These are phyloP conservation scores for Kentomonas sorsogonicus DNA, from an alignment of 208 protist species.

Conservation along the genomic window DNA sequence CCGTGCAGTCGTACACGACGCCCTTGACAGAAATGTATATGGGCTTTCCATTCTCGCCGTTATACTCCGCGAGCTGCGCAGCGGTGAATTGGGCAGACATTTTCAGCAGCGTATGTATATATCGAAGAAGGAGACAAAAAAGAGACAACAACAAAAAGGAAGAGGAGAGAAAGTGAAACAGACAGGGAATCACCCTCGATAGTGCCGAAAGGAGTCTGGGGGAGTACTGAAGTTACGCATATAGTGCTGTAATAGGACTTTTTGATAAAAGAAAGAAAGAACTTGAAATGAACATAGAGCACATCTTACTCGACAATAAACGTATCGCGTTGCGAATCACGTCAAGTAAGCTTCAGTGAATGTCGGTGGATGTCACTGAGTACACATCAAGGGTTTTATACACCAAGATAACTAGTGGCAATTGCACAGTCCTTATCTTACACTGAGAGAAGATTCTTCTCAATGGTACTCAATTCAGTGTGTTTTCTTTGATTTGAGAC, in stretches of 20 bases:
- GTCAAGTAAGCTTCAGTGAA: too few species aligned
- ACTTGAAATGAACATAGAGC: neutral
- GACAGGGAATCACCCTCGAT: neutral
- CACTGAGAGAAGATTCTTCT: too few species aligned
- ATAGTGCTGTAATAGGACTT: neutral
- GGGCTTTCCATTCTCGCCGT: conserved; percentile 28
- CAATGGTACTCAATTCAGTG: too few species aligned
- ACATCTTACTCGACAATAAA: neutral
- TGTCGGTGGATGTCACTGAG: too few species aligned
- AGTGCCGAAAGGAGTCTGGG: neutral
- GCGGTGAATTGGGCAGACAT: too few species aligned
- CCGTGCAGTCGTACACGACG: conserved; percentile 71
- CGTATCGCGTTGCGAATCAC: too few species aligned
- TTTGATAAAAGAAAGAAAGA: neutral
- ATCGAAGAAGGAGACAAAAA: neutral
- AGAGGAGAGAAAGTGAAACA: neutral
- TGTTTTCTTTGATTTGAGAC: too few species aligned
- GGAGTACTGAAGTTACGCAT: neutral
- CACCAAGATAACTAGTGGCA: too few species aligned
- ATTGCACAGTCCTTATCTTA: too few species aligned
- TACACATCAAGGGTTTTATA: too few species aligned
- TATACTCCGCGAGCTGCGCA: conserved; percentile 35
- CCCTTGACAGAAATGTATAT: conserved; percentile 81
- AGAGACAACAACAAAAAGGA: conserved; percentile 9
- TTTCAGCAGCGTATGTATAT: too few species aligned